Evolutionary conservation across 306 rosid species (phyloP).

Genomic region (Pterocarpus santalinus): DNA sequence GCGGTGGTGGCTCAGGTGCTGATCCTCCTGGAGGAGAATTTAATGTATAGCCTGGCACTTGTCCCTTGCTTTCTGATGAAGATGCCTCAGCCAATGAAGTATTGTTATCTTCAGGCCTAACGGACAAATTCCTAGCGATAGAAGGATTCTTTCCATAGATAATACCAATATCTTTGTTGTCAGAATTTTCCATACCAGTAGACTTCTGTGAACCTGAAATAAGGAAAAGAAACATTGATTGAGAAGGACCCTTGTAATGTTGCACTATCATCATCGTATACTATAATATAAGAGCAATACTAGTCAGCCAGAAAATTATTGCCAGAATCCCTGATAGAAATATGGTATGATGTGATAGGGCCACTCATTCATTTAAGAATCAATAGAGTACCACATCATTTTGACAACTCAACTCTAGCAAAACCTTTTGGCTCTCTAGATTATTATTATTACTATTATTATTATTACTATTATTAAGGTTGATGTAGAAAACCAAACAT

Average conservation of each 20-base stretch:
- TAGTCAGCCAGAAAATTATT: too few species aligned
- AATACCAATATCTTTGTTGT: constrained; percentile 44
- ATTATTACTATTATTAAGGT: neutral
- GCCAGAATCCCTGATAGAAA: too few species aligned
- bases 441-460: too few species aligned
- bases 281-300: too few species aligned
- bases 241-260: constrained; percentile 27
- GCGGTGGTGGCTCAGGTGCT: constrained; percentile 53
- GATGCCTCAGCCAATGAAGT: constrained; percentile 45
- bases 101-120: constrained; percentile 47
- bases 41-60: constrained; percentile 45
- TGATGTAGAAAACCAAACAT: constrained; percentile 29
- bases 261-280: neutral
- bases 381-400: too few species aligned
- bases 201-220: constrained; percentile 67
- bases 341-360: too few species aligned
- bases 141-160: constrained; percentile 47
- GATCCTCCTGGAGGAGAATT: constrained; percentile 64
- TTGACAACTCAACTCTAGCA: too few species aligned
- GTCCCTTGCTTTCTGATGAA: constrained; percentile 48
- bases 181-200: constrained; percentile 47
- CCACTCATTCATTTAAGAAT: too few species aligned
- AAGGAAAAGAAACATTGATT: constrained; percentile 15
- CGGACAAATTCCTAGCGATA: constrained; percentile 36
- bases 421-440: too few species aligned